phyloP scores from a whole-genome alignment of 331 rosid species.

The Malus hybrid region DNA sequence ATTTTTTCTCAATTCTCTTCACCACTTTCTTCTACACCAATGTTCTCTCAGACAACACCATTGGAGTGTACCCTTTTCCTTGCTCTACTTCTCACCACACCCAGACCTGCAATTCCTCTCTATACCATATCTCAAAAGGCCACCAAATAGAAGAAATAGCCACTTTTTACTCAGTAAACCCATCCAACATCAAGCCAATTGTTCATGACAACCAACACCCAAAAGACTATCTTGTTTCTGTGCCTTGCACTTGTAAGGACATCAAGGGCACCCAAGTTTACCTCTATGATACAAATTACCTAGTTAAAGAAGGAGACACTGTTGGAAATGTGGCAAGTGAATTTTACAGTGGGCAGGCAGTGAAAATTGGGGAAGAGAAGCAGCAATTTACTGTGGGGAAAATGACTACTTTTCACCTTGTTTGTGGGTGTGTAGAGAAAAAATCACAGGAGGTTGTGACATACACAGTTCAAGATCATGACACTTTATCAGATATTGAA shows the following conservation, averaged over 20 bases:
- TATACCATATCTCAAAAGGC: slow-evolving; percentile 7
- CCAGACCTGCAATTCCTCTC: not conserved
- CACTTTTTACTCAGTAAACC: not conserved
- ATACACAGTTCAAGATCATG: slow-evolving; percentile 11
- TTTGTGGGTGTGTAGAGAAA: slow-evolving; percentile 10
- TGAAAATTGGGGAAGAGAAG: not conserved
- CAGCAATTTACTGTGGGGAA: not conserved
- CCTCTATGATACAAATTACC: not conserved
- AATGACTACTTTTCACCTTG: not conserved
- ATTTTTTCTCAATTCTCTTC: not conserved
- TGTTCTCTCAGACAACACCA: not conserved
- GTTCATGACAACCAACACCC: not conserved
- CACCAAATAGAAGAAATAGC: not conserved
- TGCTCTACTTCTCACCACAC: not conserved
- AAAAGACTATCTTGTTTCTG: slow-evolving; percentile 12
- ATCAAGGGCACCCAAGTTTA: not conserved
- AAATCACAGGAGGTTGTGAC: slow-evolving; percentile 12
- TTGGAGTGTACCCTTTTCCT: not conserved
- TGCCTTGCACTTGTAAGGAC: slow-evolving; percentile 5
- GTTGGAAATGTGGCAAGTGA: not conserved
- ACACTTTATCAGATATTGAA: not conserved
- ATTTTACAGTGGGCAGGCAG: slow-evolving; percentile 8
- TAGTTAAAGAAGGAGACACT: not conserved
- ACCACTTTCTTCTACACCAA: not conserved
- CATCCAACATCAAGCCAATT: not conserved